Evolutionary conservation across 768 basidiomycete genomes (phyloP), one percentile per base, ranked within the genome.

Genomic region (Calocera viscosa): DNA sequence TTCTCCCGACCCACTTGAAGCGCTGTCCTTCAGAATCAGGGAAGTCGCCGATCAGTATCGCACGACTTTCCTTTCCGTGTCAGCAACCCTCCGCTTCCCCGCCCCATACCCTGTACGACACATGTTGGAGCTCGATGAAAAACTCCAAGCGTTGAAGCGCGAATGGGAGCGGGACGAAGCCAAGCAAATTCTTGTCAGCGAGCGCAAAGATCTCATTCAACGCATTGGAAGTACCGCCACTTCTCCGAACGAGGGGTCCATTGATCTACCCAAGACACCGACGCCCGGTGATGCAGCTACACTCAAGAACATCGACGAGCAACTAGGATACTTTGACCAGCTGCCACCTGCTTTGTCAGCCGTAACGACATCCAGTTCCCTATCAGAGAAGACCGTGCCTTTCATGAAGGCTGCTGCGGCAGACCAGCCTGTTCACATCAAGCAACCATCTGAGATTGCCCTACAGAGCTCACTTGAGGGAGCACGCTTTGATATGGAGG

Each of bases 21-120:
- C 82, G 53, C 82, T 93, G 8, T 87, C 92, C 5, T 81, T 83
- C 65, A 84, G 90, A 22, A 92, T 96, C 34, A 85, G 90, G 64
- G 80, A 88, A 65, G 86, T 90, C 0, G 80, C 94, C n/a, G 84
- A 89, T 41, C 89, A 90, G 1, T 99, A 96, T 74, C 79, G 81
- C 70, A 85, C 80, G 68, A 94, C 90, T 1, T 92, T 93, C 72
- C 89, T 97, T 33, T 98, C 96, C 1, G 90, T 93, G 47, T 97
- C 94, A 1, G 89, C 94, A 0, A 92, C 94, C 0, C 79, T 97
- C 60, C 85, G 91, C 2, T 96, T 96, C 74, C 90, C 88, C 16
- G 93, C 95, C 26, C 96, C 96, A 2, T 88, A 91, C 73, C 89
- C 94, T 7, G 83, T 99, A 41, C 80, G 83, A 1, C 83, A 83